Base-by-base conservation (phyloP, 2,329 filamentous ascomycete genomes). In the Fusarium setosum region DNA sequence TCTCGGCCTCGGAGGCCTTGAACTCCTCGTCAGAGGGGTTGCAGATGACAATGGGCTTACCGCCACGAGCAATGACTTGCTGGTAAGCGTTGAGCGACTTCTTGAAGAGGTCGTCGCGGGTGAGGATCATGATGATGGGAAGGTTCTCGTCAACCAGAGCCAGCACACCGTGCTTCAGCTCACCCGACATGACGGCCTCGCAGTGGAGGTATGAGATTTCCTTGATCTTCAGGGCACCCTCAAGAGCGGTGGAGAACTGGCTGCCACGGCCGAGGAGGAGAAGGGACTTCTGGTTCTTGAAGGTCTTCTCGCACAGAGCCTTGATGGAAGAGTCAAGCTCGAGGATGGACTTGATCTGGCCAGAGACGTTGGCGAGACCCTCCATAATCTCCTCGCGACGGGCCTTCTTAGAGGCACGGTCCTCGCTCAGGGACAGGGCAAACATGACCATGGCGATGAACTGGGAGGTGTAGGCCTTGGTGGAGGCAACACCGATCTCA, bases 371-470 rank as follows among this genome's bases (percentile, higher is more conserved):
- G 74, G 87, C 86, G 26, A 99, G 89, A 73, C 96, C 95, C 72
- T 96, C 91, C 86, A 99, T 97, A 76, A 99, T 98, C 81, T 97
- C 94, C 81, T 96, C 90, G 29, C 96, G 92, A 76, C 95, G 89
- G 83, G 92, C 89, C 74, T 91, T 88, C 88, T 99, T 99, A 71
- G 94, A 97, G 38, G 94, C 93, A 72, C 96, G 93, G 81, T 99
- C 96, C 83, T 99, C 96, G 75, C 93, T 96, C 59, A 99, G 88
- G 26, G 94, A 97, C 67, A 99, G 86, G 7, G 96, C 96, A 75
- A 99, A 98, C 96, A 99, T 99, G 82, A 98, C 92, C 94, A 99
- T 97, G 79, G 96, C 97, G 76, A 99, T 93, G 80, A 98, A 99
- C 80, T 99, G 96, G 44, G 96, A 98, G 13, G 96, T 99, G 84